A percentile compares a stretch with the other conserved stretches of the same genome.
Evolutionary conservation across 352 stramenopile genomes (phyloP).

Genomic region (Pythium vanterpoolii): DNA sequence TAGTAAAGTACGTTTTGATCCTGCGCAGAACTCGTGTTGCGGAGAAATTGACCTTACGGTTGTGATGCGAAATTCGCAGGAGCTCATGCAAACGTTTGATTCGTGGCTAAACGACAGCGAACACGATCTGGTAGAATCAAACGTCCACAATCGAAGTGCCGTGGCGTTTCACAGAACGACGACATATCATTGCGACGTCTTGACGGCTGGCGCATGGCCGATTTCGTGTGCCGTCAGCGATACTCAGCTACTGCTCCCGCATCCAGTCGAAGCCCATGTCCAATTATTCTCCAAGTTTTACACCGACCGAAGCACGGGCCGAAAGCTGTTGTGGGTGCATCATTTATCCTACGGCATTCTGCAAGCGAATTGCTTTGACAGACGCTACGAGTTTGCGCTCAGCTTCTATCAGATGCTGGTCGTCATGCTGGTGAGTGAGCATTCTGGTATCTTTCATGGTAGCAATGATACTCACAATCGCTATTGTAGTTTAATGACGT

Average conservation of each 20-base stretch:
- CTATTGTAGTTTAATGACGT: conserved; percentile 59
- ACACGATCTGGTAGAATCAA: conserved; percentile 35
- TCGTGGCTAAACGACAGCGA: conserved; percentile 73
- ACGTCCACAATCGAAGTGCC: conserved; percentile 32
- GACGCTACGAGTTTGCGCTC: conserved; percentile 74
- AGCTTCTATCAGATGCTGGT: conserved; percentile 87
- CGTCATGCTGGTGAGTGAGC: conserved; percentile 49
- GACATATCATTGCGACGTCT: conserved; percentile 71
- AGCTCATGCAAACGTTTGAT: conserved; percentile 60
- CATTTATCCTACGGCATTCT: conserved; percentile 73
- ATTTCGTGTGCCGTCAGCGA: conserved; percentile 65
- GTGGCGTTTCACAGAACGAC: conserved; percentile 59
- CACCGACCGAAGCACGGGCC: conserved; percentile 62
- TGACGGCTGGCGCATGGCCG: conserved; percentile 81
- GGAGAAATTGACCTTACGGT: background rate
- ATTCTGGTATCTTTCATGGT: background rate
- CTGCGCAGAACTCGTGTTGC: background rate
- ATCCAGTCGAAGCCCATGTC: conserved; percentile 51
- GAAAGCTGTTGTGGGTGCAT: conserved; percentile 81
- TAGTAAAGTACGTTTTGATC: conserved; percentile 52
- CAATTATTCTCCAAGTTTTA: conserved; percentile 84
- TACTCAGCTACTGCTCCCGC: conserved; percentile 52
- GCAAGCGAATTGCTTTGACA: conserved; percentile 64
- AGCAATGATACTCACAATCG: background rate
- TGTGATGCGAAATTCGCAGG: conserved; percentile 28